These are phyloP conservation scores for Lachnellula hyalina DNA, from an alignment of 2,329 filamentous ascomycete genomes.

Conservation along the genomic window DNA sequence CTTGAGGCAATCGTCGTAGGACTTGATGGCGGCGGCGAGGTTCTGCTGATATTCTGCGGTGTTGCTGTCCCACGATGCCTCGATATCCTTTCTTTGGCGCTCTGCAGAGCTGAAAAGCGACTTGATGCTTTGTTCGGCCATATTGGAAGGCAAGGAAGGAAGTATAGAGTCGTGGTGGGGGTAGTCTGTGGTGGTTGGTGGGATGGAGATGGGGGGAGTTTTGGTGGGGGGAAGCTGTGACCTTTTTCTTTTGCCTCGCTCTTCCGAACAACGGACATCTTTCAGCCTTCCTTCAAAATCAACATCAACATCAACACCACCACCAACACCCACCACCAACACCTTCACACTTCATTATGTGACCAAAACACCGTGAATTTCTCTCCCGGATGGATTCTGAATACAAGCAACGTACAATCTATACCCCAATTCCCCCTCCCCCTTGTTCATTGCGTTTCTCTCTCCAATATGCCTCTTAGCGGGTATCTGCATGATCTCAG, in stretches of 20 bases:
- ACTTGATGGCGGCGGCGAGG: slow-evolving; percentile 59
- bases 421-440: background rate
- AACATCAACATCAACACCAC: background rate
- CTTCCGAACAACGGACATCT: background rate
- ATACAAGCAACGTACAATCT: background rate
- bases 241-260: background rate
- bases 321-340: background rate
- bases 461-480: background rate
- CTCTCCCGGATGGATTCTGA: background rate
- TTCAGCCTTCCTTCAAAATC: background rate
- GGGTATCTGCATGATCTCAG: slow-evolving; percentile 16
- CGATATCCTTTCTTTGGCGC: slow-evolving; percentile 49
- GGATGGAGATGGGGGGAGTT: slow-evolving; percentile 1
- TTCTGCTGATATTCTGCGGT: slow-evolving; percentile 62
- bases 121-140: slow-evolving; percentile 42
- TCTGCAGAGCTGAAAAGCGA: slow-evolving; percentile 52
- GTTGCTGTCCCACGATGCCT: slow-evolving; percentile 59
- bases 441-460: background rate
- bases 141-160: slow-evolving; percentile 34
- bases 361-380: background rate
- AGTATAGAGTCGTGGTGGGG: slow-evolving; percentile 2
- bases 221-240: slow-evolving; percentile 36
- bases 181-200: background rate
- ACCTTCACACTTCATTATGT: background rate
- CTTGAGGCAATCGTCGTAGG: slow-evolving; percentile 68